A percentile compares a stretch with the other conserved stretches of the same genome.
Conservation (phyloP, 106 monocot genomes). For the Ottelia alismoides region DNA sequence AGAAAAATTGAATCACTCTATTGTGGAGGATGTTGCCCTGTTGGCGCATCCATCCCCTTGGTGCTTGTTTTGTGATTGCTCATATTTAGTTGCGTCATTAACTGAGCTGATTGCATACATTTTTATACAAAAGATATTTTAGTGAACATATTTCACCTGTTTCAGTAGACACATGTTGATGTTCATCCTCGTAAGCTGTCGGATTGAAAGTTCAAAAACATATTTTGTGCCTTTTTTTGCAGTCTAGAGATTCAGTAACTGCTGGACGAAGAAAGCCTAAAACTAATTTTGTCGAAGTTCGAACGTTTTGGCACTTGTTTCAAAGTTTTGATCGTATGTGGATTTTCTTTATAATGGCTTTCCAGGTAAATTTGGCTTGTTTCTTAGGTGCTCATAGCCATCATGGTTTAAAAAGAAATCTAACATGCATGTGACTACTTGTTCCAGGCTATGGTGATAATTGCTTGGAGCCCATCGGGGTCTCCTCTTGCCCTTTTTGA, state of each 20-base stretch:
- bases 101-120: too few relatives aligned
- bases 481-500: constrained; percentile 65
- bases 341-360: constrained; percentile 79
- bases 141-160: too few relatives aligned
- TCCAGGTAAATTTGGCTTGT: constrained; percentile 46
- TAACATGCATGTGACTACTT: not conserved
- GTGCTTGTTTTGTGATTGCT: too few relatives aligned
- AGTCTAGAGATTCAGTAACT: constrained; percentile 30
- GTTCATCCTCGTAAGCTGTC: too few relatives aligned
- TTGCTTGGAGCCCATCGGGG: constrained; percentile 94
- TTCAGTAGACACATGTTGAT: too few relatives aligned
- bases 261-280: constrained; percentile 54
- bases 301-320: constrained; percentile 87
- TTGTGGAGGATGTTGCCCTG: too few relatives aligned
- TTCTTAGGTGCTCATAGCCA: not conserved
- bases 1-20: too few relatives aligned
- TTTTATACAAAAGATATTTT: too few relatives aligned
- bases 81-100: too few relatives aligned
- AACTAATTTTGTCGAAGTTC: constrained; percentile 94
- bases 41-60: too few relatives aligned
- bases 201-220: too few relatives aligned
- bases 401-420: not conserved
- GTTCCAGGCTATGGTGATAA: constrained; percentile 80
- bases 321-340: constrained; percentile 98
- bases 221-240: too few relatives aligned